Conservation (phyloP, 2,329 filamentous ascomycete genomes). For the Malbranchea cinnamomea region DNA sequence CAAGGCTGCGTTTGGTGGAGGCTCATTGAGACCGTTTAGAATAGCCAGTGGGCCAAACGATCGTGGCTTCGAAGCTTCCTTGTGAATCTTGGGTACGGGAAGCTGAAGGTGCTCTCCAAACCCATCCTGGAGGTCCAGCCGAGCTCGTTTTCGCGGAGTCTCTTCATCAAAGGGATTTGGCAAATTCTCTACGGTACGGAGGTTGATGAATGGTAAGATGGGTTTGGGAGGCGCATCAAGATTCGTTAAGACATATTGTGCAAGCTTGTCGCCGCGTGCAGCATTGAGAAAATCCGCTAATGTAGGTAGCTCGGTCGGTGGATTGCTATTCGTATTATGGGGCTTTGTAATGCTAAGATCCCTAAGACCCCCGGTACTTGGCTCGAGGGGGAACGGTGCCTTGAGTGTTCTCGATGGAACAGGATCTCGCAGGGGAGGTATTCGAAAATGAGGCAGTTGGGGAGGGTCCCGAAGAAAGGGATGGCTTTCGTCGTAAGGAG, state of each 20-base stretch:
- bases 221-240: slow-evolving; percentile 25
- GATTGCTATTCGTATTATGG: slow-evolving; percentile 14
- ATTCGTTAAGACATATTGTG: slow-evolving; percentile 17
- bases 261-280: slow-evolving; percentile 20
- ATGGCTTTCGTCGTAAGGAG: slow-evolving; percentile 27
- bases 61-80: slow-evolving; percentile 26
- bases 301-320: slow-evolving; percentile 22
- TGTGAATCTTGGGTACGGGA: slow-evolving; percentile 33
- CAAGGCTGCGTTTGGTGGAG: slow-evolving; percentile 45
- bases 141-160: slow-evolving; percentile 27
- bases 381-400: slow-evolving; percentile 31
- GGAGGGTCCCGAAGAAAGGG: slow-evolving; percentile 26
- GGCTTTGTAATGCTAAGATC: slow-evolving; percentile 18
- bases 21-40: slow-evolving; percentile 47
- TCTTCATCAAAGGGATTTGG: slow-evolving; percentile 27
- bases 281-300: slow-evolving; percentile 23
- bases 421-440: slow-evolving; percentile 33
- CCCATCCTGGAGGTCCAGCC: slow-evolving; percentile 25
- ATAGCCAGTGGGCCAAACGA: slow-evolving; percentile 32
- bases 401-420: slow-evolving; percentile 27
- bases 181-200: slow-evolving; percentile 31
- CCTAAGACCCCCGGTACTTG: slow-evolving; percentile 22
- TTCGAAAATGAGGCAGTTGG: slow-evolving; percentile 28
- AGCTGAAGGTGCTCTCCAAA: slow-evolving; percentile 32
- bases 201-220: slow-evolving; percentile 32